Base-by-base conservation (phyloP, 768 basidiomycete species). In the Termitomyces eurrhizus region DNA sequence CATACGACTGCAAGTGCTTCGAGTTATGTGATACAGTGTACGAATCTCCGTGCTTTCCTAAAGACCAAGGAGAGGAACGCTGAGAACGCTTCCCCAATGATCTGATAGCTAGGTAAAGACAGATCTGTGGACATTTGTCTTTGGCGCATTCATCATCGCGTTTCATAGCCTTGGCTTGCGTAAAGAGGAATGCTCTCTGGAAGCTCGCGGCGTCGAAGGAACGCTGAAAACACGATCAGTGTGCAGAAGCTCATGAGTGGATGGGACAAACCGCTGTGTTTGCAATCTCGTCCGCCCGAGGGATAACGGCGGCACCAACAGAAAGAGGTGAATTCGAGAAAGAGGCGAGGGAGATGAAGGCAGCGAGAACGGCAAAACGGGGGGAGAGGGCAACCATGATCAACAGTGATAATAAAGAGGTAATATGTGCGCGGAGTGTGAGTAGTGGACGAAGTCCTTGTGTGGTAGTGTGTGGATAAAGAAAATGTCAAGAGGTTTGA, bases 331-430 rank as follows among this genome's bases (percentile, higher is more conserved):
- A 62, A 26, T 78, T 56, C 2, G 76, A 76, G 29, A 85, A 58
- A 41, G 78, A 74, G 2, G 79, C 76, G 39, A 84, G 69, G 59
- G 76, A 74, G 62, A 79, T 75, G 57, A 85, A 67, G 44, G 80
- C 72, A 64, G 78, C 80, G 63, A 78, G 69, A 56, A 75, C 44
- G 50, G 81, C 68, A 69, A 88, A 80, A 62, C 73, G 83, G 42
- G 77, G 62, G 53, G 74, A 74, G 61, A 86, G 74, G 52, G 75
- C 69, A 62, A 82, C 77, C 87, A 88, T 88, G 66, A 60, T 69
- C 62, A 57, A 66, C 39, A 58, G 59, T 36, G 60, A 58, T 26
- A 29, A 37, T 57, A 35, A 61, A 32, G 49, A 18, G 24, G 42
- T 61, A 32, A 55, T 49, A 39, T 49, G 39, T 39, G 21, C 35